phyloP scores from a whole-genome alignment of 179 eudicot genomes.

The Sideroxylon spinosum region DNA sequence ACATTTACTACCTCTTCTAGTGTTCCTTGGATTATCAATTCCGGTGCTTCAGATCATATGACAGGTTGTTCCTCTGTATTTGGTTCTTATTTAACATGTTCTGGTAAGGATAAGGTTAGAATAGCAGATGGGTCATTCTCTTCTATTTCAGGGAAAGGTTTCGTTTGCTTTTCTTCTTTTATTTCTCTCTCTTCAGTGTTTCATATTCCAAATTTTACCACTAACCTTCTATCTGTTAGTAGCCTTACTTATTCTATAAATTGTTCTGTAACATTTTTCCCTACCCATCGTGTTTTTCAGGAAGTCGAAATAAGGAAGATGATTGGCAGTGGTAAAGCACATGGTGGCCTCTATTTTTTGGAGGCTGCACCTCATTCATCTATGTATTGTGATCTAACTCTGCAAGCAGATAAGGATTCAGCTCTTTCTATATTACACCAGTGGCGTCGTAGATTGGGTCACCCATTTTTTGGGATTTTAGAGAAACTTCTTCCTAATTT shows the following conservation, averaged over 20 bases:
- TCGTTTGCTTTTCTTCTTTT: too few species aligned
- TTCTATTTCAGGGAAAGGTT: background rate
- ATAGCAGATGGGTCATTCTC: background rate
- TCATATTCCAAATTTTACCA: background rate
- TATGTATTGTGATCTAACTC: background rate
- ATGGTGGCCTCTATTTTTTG: background rate
- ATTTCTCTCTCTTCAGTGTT: background rate
- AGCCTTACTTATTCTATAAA: background rate
- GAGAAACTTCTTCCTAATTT: background rate
- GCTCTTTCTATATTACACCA: background rate
- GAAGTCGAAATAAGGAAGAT: too few species aligned
- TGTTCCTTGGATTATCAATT: background rate
- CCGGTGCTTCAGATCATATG: background rate
- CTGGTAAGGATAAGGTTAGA: too few species aligned
- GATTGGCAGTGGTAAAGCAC: background rate
- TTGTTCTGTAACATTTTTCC: too few species aligned
- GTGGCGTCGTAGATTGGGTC: background rate
- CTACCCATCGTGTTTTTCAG: background rate
- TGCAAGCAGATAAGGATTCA: background rate
- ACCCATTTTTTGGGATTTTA: background rate
- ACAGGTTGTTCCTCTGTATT: background rate
- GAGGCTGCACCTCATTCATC: background rate
- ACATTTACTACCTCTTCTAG: background rate
- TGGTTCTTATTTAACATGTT: background rate
- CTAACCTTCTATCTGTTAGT: background rate